Conservation (phyloP, 495 filamentous ascomycete genomes). For the Glonium stellatum region DNA sequence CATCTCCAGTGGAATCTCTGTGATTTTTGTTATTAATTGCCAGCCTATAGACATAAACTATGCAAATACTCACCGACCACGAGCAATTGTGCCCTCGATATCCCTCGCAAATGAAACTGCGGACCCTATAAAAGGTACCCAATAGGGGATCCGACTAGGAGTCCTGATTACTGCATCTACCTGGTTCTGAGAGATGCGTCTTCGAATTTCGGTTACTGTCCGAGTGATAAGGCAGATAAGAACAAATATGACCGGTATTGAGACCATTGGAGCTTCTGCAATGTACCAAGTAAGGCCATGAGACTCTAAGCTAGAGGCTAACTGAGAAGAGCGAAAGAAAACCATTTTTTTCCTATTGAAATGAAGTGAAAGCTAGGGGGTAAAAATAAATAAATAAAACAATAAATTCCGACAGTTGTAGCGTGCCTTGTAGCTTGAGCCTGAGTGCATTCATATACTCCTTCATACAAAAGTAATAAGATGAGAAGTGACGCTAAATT, state of each 20-base stretch:
- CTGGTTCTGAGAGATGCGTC: not conserved
- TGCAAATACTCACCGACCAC: conserved; percentile 5
- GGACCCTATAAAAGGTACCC: conserved; percentile 14
- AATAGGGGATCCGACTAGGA: conserved; percentile 7
- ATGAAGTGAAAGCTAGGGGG: not conserved
- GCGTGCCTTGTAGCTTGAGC: no score
- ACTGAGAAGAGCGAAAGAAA: conserved; percentile 6
- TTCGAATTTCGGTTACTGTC: conserved; percentile 5
- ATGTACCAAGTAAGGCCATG: not conserved
- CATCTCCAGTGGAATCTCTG: conserved; percentile 12
- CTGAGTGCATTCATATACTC: no score
- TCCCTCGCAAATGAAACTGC: conserved; percentile 13
- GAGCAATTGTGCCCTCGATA: conserved; percentile 12
- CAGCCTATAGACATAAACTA: not conserved
- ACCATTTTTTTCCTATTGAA: conserved; percentile 4
- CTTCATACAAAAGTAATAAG: no score
- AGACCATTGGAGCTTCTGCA: not conserved
- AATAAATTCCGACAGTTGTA: not conserved
- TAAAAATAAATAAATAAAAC: not conserved
- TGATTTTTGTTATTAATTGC: not conserved
- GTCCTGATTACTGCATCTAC: conserved; percentile 3
- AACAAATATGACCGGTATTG: not conserved
- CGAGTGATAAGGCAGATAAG: conserved; percentile 9
- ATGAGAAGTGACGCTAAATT: no score
- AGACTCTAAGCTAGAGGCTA: not conserved